phyloP scores from a whole-genome alignment of 2,329 filamentous ascomycete species.

The Paecilomyces dactylethromorphus region DNA sequence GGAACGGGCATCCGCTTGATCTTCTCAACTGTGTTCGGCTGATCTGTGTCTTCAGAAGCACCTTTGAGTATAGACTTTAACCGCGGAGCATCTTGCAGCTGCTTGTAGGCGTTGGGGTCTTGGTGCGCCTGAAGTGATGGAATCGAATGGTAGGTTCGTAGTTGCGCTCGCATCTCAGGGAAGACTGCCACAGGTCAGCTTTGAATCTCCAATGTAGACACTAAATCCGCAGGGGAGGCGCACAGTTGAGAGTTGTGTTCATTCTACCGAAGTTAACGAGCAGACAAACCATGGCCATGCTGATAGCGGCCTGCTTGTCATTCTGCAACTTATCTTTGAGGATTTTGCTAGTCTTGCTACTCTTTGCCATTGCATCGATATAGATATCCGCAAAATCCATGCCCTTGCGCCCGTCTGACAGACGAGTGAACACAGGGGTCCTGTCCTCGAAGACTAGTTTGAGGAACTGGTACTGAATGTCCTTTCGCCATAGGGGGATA shows the following conservation, averaged over 20 bases:
- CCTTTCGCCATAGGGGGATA: conserved; percentile 60
- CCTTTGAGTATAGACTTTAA: conserved; percentile 97
- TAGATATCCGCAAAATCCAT: conserved; percentile 87
- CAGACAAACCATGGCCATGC: conserved; percentile 99
- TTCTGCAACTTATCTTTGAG: conserved; percentile 92
- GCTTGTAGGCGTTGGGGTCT: conserved; percentile 94
- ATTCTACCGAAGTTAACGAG: conserved; percentile 95
- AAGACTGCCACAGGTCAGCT: conserved; percentile 60
- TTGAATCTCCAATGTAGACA: neutral
- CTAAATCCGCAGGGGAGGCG: conserved; percentile 22
- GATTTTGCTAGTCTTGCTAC: conserved; percentile 98
- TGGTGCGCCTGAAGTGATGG: conserved; percentile 92
- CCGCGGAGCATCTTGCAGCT: conserved; percentile 90
- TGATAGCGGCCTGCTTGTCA: conserved; percentile 85
- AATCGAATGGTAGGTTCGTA: conserved; percentile 96
- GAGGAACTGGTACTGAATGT: conserved; percentile 61
- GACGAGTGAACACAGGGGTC: conserved; percentile 75
- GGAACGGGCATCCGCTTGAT: conserved; percentile 63
- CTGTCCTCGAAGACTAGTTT: conserved; percentile 57
- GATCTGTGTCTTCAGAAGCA: conserved; percentile 81
- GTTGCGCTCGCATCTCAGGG: conserved; percentile 95
- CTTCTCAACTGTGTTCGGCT: conserved; percentile 76
- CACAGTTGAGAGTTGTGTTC: conserved; percentile 98
- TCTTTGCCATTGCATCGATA: conserved; percentile 96
- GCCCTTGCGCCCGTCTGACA: conserved; percentile 72